A percentile compares a stretch with the other conserved stretches of the same genome.
phyloP scores from a whole-genome alignment of 176 grass and related monocot species.

The Secale cereale region DNA sequence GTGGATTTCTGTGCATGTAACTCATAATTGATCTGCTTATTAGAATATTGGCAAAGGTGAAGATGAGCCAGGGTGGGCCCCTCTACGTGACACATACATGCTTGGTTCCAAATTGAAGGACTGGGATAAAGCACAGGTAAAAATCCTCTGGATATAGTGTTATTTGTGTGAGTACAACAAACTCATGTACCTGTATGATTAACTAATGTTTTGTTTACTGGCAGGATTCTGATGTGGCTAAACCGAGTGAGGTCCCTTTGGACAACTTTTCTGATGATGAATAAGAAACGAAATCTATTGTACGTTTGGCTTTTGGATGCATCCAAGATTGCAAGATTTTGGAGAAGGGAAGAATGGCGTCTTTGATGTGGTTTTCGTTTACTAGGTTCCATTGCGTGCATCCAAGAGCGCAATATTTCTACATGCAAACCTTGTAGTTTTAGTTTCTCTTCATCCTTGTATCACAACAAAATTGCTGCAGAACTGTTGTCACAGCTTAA shows the following conservation, averaged over 20 bases:
- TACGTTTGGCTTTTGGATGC: neutral
- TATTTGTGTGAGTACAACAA: neutral
- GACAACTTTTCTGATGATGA: conserved; percentile 57
- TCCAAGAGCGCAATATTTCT: neutral
- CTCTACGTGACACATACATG: conserved; percentile 69
- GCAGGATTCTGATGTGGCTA: conserved; percentile 39
- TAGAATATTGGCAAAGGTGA: conserved; percentile 52
- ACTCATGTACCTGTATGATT: neutral
- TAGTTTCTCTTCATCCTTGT: too few relatives aligned
- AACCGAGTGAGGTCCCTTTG: conserved; percentile 22
- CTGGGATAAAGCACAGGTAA: conserved; percentile 77
- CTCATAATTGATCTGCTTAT: conserved; percentile 18
- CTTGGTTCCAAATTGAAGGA: conserved; percentile 82
- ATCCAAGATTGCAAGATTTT: too few relatives aligned
- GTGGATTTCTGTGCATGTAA: neutral
- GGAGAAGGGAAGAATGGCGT: neutral
- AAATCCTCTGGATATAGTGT: conserved; percentile 6
- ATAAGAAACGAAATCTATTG: conserved; percentile 21
- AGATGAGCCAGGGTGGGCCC: conserved; percentile 70
- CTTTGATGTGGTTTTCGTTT: neutral
- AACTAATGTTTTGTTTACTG: neutral
- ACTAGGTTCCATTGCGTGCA: neutral
- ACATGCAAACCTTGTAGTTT: neutral
- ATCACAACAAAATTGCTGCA: too few relatives aligned
- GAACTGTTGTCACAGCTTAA: too few relatives aligned